Conservation (phyloP, 2,329 filamentous ascomycete genomes). For the Fusarium sarcochroum region DNA sequence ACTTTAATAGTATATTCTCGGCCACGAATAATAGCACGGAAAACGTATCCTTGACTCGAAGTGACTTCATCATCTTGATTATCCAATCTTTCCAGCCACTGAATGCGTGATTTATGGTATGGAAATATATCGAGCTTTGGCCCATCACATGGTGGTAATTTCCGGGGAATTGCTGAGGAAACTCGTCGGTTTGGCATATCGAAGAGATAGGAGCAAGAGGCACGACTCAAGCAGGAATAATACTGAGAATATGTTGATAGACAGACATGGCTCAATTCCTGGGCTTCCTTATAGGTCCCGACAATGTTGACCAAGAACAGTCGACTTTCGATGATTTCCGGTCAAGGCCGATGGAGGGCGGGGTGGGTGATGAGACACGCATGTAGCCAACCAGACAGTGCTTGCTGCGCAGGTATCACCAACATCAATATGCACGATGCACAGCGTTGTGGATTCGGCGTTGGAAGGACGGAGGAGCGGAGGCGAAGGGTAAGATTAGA, state of each 20-base stretch:
- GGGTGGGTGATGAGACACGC: conserved; percentile 1
- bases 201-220: background rate
- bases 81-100: conserved; percentile 40
- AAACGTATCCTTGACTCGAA: conserved; percentile 32
- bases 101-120: conserved; percentile 32
- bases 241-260: background rate
- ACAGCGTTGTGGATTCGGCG: no score
- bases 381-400: background rate
- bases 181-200: no score
- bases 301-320: background rate
- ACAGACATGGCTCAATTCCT: background rate
- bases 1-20: conserved; percentile 43
- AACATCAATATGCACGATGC: conserved; percentile 16
- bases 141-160: conserved; percentile 29
- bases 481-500: no score
- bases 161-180: no score
- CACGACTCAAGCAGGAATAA: background rate
- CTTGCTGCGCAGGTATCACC: conserved; percentile 23
- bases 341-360: background rate
- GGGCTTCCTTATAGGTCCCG: conserved; percentile 8
- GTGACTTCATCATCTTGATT: conserved; percentile 11
- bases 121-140: conserved; percentile 35
- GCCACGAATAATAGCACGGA: conserved; percentile 27
- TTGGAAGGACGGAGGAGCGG: no score
- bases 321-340: background rate